Base-by-base conservation (phyloP, 768 basidiomycete species). In the Suillus subalutaceus region DNA sequence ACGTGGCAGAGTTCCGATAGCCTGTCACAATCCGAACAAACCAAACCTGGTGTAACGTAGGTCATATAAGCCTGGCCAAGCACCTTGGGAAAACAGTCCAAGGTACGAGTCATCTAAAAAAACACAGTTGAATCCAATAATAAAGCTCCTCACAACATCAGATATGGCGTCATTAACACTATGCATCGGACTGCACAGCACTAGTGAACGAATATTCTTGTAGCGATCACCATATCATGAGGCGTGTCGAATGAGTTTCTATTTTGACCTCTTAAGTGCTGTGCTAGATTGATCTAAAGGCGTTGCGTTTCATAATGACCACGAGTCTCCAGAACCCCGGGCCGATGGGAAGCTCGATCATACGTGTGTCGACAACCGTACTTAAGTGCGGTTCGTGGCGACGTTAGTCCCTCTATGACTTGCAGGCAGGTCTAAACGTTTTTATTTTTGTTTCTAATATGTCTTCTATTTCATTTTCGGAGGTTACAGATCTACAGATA, bases 401-500 rank as follows among this genome's bases (percentile, higher is more conserved):
- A 26, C 10, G 6, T 30, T 60, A 16, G 16, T 60, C 26, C 9
- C 1, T 30, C 40, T 23, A 18, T 18, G 10, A 60, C 40, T 41
- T 60, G 40, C 58, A 10, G 18, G 58, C 58, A 60, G 26, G 40
- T 60, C 40, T 12, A 41, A 35, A 20, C 10, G 9, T 30, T 30
- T 37, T 41, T 18, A 30, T 41, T 20, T 18, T 60, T 60, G 0
- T 40, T 60, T 41, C 3, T 18, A 9, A 41, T 3, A 60, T 60
- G 58, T 43, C 58, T 60, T 63, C 35, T 20, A 18, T 66, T 38
- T 53, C 66, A 10, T 16, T 6, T 4, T 55, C 68, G 16, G 55
- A 65, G 56, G 2, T 50, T 59, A 61, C 48, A 40, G 71, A 67
- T 38, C 60, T 72, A 44, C 70, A 72, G 35, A 66, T 61, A 40